These are phyloP conservation scores for Talaromyces verruculosus DNA, from an alignment of 2,329 filamentous ascomycete genomes.

Conservation along the genomic window DNA sequence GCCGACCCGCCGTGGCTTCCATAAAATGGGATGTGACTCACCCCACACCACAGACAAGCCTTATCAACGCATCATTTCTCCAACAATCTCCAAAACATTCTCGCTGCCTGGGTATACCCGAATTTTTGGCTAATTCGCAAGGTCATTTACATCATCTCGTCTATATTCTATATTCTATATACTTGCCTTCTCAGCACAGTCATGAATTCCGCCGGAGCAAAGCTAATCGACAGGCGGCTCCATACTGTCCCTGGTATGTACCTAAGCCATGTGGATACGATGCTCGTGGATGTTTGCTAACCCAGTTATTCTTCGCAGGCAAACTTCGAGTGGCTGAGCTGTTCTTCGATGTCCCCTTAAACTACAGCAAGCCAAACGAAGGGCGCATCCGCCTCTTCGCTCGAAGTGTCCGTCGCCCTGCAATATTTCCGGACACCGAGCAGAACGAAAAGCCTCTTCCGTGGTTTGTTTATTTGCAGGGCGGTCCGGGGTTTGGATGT, in stretches of 20 bases:
- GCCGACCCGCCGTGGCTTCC: background rate
- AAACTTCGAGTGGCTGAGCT: slow-evolving; percentile 75
- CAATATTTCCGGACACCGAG: slow-evolving; percentile 48
- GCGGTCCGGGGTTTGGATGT: slow-evolving; percentile 80
- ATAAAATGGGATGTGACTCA: background rate
- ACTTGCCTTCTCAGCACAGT: background rate
- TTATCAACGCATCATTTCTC: slow-evolving; percentile 7
- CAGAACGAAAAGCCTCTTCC: slow-evolving; percentile 54
- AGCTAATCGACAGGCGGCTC: slow-evolving; percentile 39
- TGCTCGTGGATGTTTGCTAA: background rate
- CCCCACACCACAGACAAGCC: background rate
- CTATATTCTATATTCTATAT: background rate
- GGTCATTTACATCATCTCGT: slow-evolving; percentile 1
- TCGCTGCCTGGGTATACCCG: background rate
- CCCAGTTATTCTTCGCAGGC: slow-evolving; percentile 49
- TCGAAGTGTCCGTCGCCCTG: slow-evolving; percentile 65
- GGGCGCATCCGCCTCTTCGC: slow-evolving; percentile 74
- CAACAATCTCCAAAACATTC: slow-evolving; percentile 10
- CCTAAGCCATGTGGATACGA: slow-evolving; percentile 17
- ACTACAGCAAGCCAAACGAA: slow-evolving; percentile 64
- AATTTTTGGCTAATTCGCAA: background rate
- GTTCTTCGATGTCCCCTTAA: slow-evolving; percentile 81
- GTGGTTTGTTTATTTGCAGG: slow-evolving; percentile 73
- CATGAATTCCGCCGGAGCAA: slow-evolving; percentile 33
- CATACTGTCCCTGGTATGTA: slow-evolving; percentile 40